Conservation (phyloP, 2,329 filamentous ascomycete genomes). For the Endothia cerciana region DNA sequence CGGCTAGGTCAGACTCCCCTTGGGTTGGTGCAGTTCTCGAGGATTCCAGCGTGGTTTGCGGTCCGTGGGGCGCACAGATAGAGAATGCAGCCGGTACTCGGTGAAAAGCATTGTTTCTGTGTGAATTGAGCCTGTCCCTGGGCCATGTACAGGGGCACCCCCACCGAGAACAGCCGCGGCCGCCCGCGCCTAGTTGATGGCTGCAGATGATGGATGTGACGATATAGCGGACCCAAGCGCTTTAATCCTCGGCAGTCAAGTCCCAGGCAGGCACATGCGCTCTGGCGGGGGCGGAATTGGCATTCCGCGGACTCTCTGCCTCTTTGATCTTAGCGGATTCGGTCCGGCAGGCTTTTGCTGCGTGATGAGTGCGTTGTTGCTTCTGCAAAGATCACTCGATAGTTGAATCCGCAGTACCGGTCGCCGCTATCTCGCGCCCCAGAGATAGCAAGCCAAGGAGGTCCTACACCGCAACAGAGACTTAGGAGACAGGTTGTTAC, state of each 20-base stretch:
- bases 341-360: conserved; percentile 7
- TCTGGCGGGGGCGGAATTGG: conserved; percentile 12
- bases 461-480: background rate
- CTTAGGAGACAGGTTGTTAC: background rate
- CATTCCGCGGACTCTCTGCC: conserved; percentile 7
- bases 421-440: background rate
- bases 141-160: conserved; percentile 8
- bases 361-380: background rate
- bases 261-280: background rate
- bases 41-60: conserved; percentile 5
- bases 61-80: background rate
- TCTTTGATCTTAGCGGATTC: conserved; percentile 9
- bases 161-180: conserved; percentile 8
- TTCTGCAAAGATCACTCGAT: background rate
- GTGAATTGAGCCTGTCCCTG: conserved; percentile 7
- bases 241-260: background rate
- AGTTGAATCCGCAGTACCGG: too few species aligned
- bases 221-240: background rate
- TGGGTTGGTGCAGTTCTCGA: background rate
- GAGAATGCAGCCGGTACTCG: conserved; percentile 10
- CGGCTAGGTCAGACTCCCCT: background rate
- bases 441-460: background rate
- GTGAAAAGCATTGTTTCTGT: background rate
- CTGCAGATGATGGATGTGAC: conserved; percentile 3
- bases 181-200: background rate